These are phyloP conservation scores for Cladosporium sp. DNA, from an alignment of 2,329 filamentous ascomycete species.

Conservation along the genomic window DNA sequence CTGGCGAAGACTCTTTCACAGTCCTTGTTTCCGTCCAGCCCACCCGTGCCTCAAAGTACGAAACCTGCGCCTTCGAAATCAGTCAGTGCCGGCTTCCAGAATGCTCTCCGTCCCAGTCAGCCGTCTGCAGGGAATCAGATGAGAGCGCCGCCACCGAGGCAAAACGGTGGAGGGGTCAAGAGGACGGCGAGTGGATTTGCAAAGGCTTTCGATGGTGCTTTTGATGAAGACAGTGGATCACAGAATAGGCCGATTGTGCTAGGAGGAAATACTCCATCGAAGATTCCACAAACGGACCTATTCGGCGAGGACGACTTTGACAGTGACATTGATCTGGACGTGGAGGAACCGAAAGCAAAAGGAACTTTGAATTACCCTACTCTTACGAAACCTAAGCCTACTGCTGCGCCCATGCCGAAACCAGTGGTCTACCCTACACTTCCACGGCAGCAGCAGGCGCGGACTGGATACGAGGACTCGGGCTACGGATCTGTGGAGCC, in stretches of 20 bases:
- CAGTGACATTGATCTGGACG: conserved; percentile 75
- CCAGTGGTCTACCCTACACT: conserved; percentile 33
- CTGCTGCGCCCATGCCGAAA: conserved; percentile 15
- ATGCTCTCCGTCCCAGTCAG: conserved; percentile 38
- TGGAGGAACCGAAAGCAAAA: conserved; percentile 59
- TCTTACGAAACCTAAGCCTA: conserved; percentile 33
- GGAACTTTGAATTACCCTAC: conserved; percentile 44
- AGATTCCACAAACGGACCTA: conserved; percentile 28
- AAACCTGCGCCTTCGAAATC: conserved; percentile 42
- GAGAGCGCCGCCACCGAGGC: conserved; percentile 16
- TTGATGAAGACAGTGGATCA: conserved; percentile 33
- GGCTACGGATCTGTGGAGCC: conserved; percentile 29
- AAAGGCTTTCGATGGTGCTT: conserved; percentile 44
- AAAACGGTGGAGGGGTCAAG: conserved; percentile 40
- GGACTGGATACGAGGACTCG: conserved; percentile 25
- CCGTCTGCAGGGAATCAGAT: conserved; percentile 35
- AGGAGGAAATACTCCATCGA: conserved; percentile 42
- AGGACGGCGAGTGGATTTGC: conserved; percentile 48
- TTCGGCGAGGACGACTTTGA: conserved; percentile 79
- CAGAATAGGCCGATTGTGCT: conserved; percentile 35
- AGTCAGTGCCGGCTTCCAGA: conserved; percentile 13
- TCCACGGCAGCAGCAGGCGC: conserved; percentile 28
- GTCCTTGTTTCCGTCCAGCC: conserved; percentile 53
- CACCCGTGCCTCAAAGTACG: conserved; percentile 50
- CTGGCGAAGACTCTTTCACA: conserved; percentile 40